These are phyloP conservation scores for Cymodocea nodosa DNA, from an alignment of 116 monocot species.

Conservation along the genomic window DNA sequence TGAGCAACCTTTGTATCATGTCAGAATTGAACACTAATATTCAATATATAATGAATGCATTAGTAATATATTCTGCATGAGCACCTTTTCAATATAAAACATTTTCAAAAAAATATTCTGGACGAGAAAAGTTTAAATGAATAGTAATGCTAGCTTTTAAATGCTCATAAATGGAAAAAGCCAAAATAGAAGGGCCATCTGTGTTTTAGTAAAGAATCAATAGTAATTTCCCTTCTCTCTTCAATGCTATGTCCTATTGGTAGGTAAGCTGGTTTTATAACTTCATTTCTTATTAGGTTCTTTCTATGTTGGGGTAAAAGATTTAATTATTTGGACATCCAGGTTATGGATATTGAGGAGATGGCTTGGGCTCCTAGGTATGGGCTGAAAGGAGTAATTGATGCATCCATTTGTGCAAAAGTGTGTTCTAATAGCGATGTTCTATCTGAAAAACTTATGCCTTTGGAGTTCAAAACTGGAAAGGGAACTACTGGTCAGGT, in stretches of 20 bases:
- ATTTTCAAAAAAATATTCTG: no score
- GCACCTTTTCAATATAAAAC: no score
- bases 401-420: slow-evolving; percentile 66
- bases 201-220: no score
- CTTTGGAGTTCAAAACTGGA: slow-evolving; percentile 91
- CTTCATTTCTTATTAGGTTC: neutral
- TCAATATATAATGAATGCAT: no score
- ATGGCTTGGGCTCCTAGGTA: slow-evolving; percentile 92
- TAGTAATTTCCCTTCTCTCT: neutral
- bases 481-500: slow-evolving; percentile 83
- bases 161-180: no score
- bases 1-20: no score
- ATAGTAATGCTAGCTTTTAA: no score
- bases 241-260: neutral
- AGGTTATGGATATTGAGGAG: slow-evolving; percentile 97
- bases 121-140: no score
- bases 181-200: no score
- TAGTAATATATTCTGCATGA: no score
- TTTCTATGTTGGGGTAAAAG: neutral
- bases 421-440: slow-evolving; percentile 26
- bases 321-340: neutral
- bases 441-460: slow-evolving; percentile 52
- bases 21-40: no score
- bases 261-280: no score
- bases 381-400: slow-evolving; percentile 91